Evolutionary conservation across 495 filamentous ascomycete species (phyloP).

Genomic region (Trichoderma asperelloides): DNA sequence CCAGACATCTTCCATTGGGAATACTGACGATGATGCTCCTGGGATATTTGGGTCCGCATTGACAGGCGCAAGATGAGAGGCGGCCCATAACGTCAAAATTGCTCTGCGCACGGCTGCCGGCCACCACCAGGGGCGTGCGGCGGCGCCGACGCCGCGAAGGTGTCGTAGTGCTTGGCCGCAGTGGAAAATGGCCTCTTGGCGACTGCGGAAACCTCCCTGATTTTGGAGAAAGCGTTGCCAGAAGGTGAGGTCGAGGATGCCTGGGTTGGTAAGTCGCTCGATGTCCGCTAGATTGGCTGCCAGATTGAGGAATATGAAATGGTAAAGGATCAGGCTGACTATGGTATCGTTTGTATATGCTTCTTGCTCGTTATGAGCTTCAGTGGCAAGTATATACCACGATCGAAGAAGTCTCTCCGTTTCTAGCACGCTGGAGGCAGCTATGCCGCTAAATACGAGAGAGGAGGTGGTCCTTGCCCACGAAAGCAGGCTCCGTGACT

Average conservation of each 20-base stretch:
- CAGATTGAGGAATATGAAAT: slow-evolving; percentile 53
- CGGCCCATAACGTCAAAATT: slow-evolving; percentile 41
- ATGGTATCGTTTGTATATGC: neutral
- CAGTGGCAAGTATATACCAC: slow-evolving; percentile 47
- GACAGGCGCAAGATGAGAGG: slow-evolving; percentile 23
- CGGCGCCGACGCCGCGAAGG: slow-evolving; percentile 34
- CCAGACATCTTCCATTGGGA: neutral
- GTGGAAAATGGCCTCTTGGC: slow-evolving; percentile 50
- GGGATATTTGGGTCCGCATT: slow-evolving; percentile 23
- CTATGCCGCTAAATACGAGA: neutral
- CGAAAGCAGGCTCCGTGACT: slow-evolving; percentile 22
- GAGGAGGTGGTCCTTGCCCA: neutral
- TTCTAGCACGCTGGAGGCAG: slow-evolving; percentile 19
- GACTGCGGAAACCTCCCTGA: slow-evolving; percentile 44
- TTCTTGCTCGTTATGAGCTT: neutral
- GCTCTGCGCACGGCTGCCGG: slow-evolving; percentile 44
- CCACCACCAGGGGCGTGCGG: slow-evolving; percentile 45
- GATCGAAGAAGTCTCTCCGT: slow-evolving; percentile 45
- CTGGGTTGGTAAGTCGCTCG: slow-evolving; percentile 47
- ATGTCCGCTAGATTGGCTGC: slow-evolving; percentile 50
- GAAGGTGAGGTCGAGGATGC: slow-evolving; percentile 32
- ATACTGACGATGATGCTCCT: neutral
- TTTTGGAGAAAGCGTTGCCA: slow-evolving; percentile 38
- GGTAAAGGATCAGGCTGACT: slow-evolving; percentile 50
- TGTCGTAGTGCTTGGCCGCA: slow-evolving; percentile 50